Evolutionary conservation across 2,329 filamentous ascomycete genomes (phyloP).

Genomic region (Lasiodiplodia citricola): DNA sequence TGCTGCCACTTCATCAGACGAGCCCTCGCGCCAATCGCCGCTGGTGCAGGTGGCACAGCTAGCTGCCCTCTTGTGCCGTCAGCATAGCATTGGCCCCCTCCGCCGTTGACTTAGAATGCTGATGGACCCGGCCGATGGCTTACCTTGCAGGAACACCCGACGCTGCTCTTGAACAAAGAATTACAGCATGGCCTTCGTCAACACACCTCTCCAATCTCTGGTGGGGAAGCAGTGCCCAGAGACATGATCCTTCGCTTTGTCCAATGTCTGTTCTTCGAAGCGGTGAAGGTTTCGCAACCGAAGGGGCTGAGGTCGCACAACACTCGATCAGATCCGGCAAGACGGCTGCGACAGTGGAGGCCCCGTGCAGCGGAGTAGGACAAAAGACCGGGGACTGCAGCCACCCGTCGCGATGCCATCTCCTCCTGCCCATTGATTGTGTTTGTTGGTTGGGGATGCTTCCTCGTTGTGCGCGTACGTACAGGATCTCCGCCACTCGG

Average conservation of each 20-base stretch:
- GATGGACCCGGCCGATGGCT: background rate
- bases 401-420: constrained; percentile 16
- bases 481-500: constrained; percentile 5
- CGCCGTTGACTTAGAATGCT: background rate
- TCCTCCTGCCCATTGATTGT: background rate
- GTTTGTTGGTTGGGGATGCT: constrained; percentile 1
- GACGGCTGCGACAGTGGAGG: constrained; percentile 17
- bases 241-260: constrained; percentile 2
- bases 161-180: background rate
- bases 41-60: constrained; percentile 7
- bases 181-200: background rate
- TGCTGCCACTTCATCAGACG: constrained; percentile 15
- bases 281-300: constrained; percentile 23
- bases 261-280: constrained; percentile 12
- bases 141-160: background rate
- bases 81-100: background rate
- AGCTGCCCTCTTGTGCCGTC: background rate
- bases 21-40: constrained; percentile 10
- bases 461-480: background rate
- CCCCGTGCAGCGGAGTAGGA: constrained; percentile 9
- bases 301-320: constrained; percentile 16
- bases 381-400: constrained; percentile 19
- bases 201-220: constrained; percentile 6
- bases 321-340: constrained; percentile 21
- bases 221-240: background rate